phyloP scores from a whole-genome alignment of 1,139 yeast genomes.

The Magnusiomyces fungicola region DNA sequence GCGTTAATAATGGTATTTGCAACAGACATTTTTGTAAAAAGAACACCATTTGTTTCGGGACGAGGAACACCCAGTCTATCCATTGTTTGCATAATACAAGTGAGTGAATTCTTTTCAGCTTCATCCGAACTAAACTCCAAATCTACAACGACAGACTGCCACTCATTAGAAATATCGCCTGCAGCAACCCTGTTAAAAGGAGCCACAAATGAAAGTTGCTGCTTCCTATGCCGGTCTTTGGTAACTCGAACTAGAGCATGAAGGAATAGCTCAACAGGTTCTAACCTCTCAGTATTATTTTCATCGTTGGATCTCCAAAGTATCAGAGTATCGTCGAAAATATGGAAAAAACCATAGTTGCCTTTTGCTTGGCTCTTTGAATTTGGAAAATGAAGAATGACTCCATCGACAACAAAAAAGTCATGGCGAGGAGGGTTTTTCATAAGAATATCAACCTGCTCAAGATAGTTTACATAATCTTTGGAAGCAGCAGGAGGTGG shows the following conservation, averaged over 20 bases:
- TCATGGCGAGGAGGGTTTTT: background rate
- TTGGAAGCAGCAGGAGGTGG: constrained; percentile 3
- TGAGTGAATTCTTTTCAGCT: background rate
- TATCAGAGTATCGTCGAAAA: constrained; percentile 10
- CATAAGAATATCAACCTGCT: background rate
- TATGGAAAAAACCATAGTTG: constrained; percentile 10
- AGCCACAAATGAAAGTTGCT: constrained; percentile 9
- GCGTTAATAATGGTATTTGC: constrained; percentile 6
- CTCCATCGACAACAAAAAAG: background rate
- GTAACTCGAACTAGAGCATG: constrained; percentile 8
- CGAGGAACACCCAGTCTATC: constrained; percentile 6
- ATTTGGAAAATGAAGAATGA: constrained; percentile 4
- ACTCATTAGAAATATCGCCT: background rate
- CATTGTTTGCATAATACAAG: constrained; percentile 3
- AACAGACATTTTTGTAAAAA: constrained; percentile 11
- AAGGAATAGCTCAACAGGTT: constrained; percentile 10
- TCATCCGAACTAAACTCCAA: constrained; percentile 7
- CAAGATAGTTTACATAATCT: constrained; percentile 5
- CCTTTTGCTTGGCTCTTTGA: constrained; percentile 5
- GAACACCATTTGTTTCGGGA: constrained; percentile 8
- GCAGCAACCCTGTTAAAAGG: constrained; percentile 2
- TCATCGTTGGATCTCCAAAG: constrained; percentile 11
- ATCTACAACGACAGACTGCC: constrained; percentile 6
- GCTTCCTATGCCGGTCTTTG: background rate
- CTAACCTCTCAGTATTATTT: background rate